Evolutionary conservation across 1,139 yeast species (phyloP), one percentile per base, ranked within the genome.

Genomic region (Yamadazyma triangularis): DNA sequence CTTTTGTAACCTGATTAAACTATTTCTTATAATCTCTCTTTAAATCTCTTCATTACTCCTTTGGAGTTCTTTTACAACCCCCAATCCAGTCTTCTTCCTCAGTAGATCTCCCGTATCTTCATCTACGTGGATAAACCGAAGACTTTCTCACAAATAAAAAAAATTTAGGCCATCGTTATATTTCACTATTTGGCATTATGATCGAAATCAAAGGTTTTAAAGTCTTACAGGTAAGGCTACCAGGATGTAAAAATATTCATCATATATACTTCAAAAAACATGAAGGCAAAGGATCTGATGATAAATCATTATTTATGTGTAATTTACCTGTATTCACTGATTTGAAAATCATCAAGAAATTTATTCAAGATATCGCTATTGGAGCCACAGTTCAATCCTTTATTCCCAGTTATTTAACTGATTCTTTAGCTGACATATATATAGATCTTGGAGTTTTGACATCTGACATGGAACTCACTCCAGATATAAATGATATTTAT

Each of bases 301-400:
- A 45, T 21, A 47, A 80, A 30, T 69, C 83, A 9, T 58, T 89
- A 12, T 89, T 88, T 55, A 54, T 82, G n/a, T 77, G 81, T 37
- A 88, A 88, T 50, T 60, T 87, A 28, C 96, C 96, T 3, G 61
- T 80, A 18, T 70, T 72, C 37, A 68, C 88, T 8, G 66, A 70
- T 23, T 49, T 73, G 11, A 62, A 68, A 22, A 63, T 66, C 16
- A 53, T 87, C 26, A 81, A 77, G 50, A 65, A 64, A 35, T 69
- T 77, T 31, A 76, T 87, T 47, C 75, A 73, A 38, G 60, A 69
- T 5, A 68, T 81, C 13, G 82, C 78, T 48, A 73, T 64, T 33
- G 82, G 75, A 26, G 70, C 85, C 13, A 70, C 82, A 12, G 62
- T 83, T 15, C 84, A 80, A 48, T 57, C 60, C 8, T 70, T 56